Conservation (phyloP, 768 basidiomycete species). For the Russula earlei region DNA sequence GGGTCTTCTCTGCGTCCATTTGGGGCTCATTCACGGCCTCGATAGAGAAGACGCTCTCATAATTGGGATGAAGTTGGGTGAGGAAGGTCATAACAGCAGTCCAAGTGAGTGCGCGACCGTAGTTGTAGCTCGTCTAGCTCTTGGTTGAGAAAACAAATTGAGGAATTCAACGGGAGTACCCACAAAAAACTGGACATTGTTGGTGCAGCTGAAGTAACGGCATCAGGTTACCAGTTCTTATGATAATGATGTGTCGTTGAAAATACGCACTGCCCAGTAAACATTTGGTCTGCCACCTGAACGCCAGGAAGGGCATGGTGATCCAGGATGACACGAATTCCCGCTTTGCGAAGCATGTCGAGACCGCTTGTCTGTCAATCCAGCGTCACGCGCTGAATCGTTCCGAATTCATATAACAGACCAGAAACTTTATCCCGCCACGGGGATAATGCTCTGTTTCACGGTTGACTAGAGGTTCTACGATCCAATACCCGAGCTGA, state of each 20-base stretch:
- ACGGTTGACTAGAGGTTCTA: constrained; percentile 62
- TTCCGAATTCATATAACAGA: constrained; percentile 21
- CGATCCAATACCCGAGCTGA: constrained; percentile 76
- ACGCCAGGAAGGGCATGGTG: constrained; percentile 70
- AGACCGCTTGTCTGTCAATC: constrained; percentile 49
- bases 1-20: constrained; percentile 59
- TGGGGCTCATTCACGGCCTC: constrained; percentile 75
- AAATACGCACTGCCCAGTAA: constrained; percentile 51
- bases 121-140: constrained; percentile 56
- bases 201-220: constrained; percentile 43
- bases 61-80: constrained; percentile 58
- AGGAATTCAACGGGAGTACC: constrained; percentile 17
- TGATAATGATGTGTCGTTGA: neutral
- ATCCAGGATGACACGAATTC: constrained; percentile 57
- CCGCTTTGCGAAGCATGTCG: constrained; percentile 46
- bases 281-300: constrained; percentile 48
- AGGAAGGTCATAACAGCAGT: constrained; percentile 69
- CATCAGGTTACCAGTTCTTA: neutral
- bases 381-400: neutral
- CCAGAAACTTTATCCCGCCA: constrained; percentile 59
- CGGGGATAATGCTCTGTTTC: constrained; percentile 52
- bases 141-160: constrained; percentile 1
- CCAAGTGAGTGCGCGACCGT: constrained; percentile 73
- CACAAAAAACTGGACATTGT: constrained; percentile 67
- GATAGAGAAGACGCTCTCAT: constrained; percentile 56